Percentiles rank a stretch among this genome's conserved stretches.
These are phyloP conservation scores for Aspergillus fumigatiaffinis DNA, from an alignment of 2,329 filamentous ascomycete species.

Conservation along the genomic window DNA sequence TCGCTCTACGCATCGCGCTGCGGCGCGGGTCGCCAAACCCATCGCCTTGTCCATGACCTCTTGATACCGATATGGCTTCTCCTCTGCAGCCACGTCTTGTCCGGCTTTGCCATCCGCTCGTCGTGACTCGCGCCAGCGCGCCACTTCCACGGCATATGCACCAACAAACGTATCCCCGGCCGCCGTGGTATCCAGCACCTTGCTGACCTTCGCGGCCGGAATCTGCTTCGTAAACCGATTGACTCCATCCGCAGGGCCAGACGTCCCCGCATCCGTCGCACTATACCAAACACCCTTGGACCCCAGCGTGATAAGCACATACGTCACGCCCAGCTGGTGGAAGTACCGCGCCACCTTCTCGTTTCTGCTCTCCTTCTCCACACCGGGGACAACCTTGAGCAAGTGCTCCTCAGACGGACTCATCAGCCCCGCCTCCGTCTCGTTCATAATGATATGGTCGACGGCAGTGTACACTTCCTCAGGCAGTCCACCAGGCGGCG, in stretches of 20 bases:
- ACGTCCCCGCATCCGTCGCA: constrained; percentile 47
- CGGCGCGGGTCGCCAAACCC: constrained; percentile 41
- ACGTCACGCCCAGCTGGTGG: constrained; percentile 64
- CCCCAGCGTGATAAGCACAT: constrained; percentile 81
- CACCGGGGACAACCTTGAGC: constrained; percentile 23
- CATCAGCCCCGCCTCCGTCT: constrained; percentile 78
- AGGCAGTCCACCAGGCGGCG: constrained; percentile 68
- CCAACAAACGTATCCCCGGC: constrained; percentile 95
- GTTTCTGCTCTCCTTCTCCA: constrained; percentile 43
- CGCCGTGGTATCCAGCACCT: constrained; percentile 87
- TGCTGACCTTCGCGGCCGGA: constrained; percentile 61
- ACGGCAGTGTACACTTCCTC: constrained; percentile 62
- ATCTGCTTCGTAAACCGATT: constrained; percentile 42
- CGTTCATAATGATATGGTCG: constrained; percentile 81
- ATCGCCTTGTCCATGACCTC: constrained; percentile 45
- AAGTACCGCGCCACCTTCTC: constrained; percentile 60
- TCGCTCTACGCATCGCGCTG: constrained; percentile 43
- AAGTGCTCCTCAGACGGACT: constrained; percentile 47
- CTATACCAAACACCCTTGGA: constrained; percentile 70
- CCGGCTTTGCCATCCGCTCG: constrained; percentile 50
- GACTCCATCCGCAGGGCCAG: constrained; percentile 30
- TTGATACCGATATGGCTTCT: constrained; percentile 36
- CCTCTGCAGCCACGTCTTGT: constrained; percentile 35
- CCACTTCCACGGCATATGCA: constrained; percentile 72
- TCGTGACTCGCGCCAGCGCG: constrained; percentile 45